Percentiles rank a stretch among this genome's conserved stretches.
These are phyloP conservation scores for Leptodermis oblonga DNA, from an alignment of 257 asterid genomes.

Conservation along the genomic window DNA sequence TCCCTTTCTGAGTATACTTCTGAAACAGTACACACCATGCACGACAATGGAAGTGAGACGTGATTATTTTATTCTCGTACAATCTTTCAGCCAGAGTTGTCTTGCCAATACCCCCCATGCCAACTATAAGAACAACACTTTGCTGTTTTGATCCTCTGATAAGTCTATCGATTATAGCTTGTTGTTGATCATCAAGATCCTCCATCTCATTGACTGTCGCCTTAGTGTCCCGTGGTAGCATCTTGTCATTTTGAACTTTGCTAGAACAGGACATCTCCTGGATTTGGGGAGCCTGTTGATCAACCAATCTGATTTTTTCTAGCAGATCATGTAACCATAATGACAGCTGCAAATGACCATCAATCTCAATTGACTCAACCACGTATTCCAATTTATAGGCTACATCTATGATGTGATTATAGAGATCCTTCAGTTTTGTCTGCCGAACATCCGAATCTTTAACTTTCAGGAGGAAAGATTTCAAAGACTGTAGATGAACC, in stretches of 20 bases:
- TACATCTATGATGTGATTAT: background rate
- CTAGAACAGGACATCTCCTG: background rate
- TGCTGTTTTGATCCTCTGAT: background rate
- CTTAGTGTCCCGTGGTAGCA: background rate
- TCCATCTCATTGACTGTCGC: background rate
- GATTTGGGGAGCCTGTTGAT: background rate
- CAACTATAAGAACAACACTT: background rate
- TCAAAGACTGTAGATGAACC: background rate
- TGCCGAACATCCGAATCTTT: background rate
- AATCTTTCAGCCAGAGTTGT: background rate
- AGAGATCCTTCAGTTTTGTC: too few relatives aligned
- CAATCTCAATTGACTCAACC: background rate
- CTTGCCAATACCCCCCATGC: background rate
- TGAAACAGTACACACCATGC: background rate
- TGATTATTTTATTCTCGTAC: background rate
- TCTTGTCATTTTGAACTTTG: background rate
- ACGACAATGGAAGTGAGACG: background rate
- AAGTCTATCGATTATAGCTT: background rate
- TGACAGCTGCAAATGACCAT: background rate
- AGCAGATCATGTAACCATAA: background rate
- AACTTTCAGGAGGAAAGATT: background rate
- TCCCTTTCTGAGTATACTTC: background rate
- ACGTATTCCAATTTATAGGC: background rate
- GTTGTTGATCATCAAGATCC: background rate
- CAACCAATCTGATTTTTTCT: background rate